Evolutionary conservation across 768 basidiomycete genomes (phyloP).

Genomic region (Leccinum rimulosum): DNA sequence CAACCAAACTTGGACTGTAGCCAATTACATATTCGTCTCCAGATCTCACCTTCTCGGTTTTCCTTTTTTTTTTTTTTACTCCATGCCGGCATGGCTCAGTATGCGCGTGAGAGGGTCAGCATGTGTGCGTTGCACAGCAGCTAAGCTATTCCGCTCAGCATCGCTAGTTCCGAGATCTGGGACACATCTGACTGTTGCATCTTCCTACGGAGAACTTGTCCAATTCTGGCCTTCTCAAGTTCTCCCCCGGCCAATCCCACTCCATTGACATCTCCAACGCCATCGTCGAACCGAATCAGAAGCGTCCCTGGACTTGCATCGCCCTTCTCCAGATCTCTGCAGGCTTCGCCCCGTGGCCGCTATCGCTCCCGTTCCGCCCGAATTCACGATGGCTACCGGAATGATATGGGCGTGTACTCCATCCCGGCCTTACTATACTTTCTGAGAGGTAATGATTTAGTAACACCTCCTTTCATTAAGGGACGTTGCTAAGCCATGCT

Average conservation of each 20-base stretch:
- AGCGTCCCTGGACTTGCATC: constrained; percentile 22
- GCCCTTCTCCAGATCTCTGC: constrained; percentile 28
- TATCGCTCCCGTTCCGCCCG: constrained; percentile 30
- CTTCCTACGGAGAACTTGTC: constrained; percentile 29
- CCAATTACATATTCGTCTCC: constrained; percentile 18
- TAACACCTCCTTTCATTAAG: constrained; percentile 37
- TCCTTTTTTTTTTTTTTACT: constrained; percentile 11
- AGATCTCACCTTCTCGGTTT: constrained; percentile 21
- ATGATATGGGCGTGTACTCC: constrained; percentile 33
- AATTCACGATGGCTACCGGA: constrained; percentile 35
- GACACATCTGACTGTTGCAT: constrained; percentile 6
- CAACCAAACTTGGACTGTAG: constrained; percentile 26
- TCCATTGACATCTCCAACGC: constrained; percentile 31
- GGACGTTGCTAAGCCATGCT: constrained; percentile 37
- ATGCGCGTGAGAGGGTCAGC: constrained; percentile 13
- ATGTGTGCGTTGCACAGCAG: constrained; percentile 18
- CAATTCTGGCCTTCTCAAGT: constrained; percentile 22
- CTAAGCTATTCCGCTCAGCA: constrained; percentile 4
- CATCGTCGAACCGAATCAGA: constrained; percentile 31
- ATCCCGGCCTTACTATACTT: constrained; percentile 34
- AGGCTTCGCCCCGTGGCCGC: constrained; percentile 21
- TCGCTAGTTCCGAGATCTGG: constrained; percentile 25
- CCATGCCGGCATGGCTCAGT: constrained; percentile 24
- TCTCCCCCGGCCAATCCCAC: constrained; percentile 29
- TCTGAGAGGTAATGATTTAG: constrained; percentile 38